Base-by-base conservation (phyloP, 2,329 filamentous ascomycete species). In the Calonectria leucothoes region DNA sequence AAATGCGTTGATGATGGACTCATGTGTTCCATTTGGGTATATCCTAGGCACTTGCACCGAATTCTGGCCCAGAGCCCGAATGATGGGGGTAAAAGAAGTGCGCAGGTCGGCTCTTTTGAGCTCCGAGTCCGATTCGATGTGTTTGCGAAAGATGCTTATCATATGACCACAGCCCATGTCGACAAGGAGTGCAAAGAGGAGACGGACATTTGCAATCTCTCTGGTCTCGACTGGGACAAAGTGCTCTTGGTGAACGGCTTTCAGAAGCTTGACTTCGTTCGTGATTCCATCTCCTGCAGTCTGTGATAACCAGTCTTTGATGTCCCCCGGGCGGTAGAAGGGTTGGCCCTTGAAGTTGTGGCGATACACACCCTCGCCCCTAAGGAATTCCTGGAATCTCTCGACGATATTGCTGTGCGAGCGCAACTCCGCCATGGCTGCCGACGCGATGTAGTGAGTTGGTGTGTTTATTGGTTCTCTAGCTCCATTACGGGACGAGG, bases 131-230 rank as follows among this genome's bases (percentile, higher is more conserved):
- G 55, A 61, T n/a, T 61, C 23, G 10, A 49, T 39, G 4, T 8
- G 20, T 10, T 31, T 7, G 17, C 17, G 31, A 23, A 69, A 69
- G 12, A 3, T 27, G 12, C 15, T 17, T 15, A 69, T 69, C 68
- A 70, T 52, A 23, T 65, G 68, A 7, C 68, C 68, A n/a, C 68
- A 70, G 12, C n/a, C 68, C 55, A 70, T 70, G 20, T 65, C 35
- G 3, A 49, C 25, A 27, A 70, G 68, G 29, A 70, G 48, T 6
- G 57, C 23, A n/a, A 70, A 45, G 10, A 70, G 20, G 6, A 70
- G 37, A 4, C 35, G 37, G n/a, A 39, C 55, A 0, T 61, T 4
- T 0, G 55, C n/a, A 27, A 61, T 35, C 3, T 39, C n/a, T 14
- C 20, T 39, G 3, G n/a, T 23, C n/a, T 23, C 5, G 33, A 35